Percentiles rank a stretch among this genome's conserved stretches.
Evolutionary conservation across 1,284 basidiomycete species (phyloP).

Genomic region (Stygiomarasmius scandens): DNA sequence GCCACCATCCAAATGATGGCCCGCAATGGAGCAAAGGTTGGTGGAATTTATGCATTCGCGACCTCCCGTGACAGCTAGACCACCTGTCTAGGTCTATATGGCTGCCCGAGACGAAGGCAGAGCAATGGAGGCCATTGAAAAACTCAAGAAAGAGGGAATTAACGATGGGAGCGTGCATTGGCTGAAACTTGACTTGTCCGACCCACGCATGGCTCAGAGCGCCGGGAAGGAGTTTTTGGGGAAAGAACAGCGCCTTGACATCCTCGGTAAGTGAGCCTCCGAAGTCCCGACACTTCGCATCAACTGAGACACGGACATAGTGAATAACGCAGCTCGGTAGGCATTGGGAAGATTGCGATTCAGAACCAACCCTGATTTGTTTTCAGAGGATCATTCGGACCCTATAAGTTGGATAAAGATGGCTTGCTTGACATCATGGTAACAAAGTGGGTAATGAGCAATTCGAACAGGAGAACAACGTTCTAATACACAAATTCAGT

Average conservation of each 20-base stretch:
- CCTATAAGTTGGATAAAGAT: conserved; percentile 1
- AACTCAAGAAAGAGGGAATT: conserved; percentile 39
- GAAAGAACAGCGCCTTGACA: conserved; percentile 34
- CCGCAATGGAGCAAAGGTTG: conserved; percentile 45
- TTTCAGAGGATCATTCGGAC: not conserved
- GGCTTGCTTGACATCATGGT: conserved; percentile 1
- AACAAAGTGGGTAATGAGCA: not conserved
- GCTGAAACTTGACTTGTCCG: conserved; percentile 48
- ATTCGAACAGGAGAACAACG: not conserved
- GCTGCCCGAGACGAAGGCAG: conserved; percentile 41
- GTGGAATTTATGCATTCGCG: not conserved
- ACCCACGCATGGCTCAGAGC: conserved; percentile 43
- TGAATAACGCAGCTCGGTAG: conserved; percentile 6
- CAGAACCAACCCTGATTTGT: not conserved
- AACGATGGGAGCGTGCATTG: conserved; percentile 39
- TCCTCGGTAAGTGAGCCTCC: conserved; percentile 21
- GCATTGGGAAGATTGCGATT: not conserved
- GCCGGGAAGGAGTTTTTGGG: conserved; percentile 40
- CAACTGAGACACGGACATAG: not conserved
- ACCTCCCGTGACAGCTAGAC: not conserved
- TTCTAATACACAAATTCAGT: not conserved
- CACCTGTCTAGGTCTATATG: conserved; percentile 38
- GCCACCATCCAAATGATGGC: conserved; percentile 49
- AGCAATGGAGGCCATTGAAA: conserved; percentile 40
- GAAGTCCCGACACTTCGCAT: not conserved